phyloP scores from a whole-genome alignment of 345 rosid species.

The Populus davidiana region DNA sequence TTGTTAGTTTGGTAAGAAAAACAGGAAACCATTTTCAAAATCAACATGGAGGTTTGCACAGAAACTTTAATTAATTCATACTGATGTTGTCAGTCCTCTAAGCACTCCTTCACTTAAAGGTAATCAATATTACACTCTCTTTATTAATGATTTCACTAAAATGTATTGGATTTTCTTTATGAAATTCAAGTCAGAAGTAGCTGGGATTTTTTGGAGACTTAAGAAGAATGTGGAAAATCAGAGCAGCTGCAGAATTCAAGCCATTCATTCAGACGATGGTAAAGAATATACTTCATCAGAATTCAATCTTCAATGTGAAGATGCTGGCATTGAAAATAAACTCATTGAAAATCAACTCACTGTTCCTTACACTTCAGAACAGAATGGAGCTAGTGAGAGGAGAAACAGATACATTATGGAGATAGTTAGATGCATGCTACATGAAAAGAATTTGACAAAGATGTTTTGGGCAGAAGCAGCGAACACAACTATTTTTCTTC shows the following conservation, averaged over 20 bases:
- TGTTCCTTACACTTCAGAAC: constrained; percentile 5
- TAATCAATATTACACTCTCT: not conserved
- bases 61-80: constrained; percentile 3
- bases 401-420: not conserved
- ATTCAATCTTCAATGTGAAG: not conserved
- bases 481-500: not conserved
- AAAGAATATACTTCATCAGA: not conserved
- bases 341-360: not conserved
- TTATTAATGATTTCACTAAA: constrained; percentile 1
- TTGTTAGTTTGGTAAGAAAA: not conserved
- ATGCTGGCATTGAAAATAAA: constrained; percentile 4
- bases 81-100: not conserved
- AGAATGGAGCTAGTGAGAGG: not conserved
- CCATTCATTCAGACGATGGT: not conserved
- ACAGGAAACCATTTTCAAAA: not conserved
- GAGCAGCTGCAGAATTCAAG: not conserved
- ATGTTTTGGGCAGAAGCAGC: not conserved
- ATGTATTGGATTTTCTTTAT: not conserved
- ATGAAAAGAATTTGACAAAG: not conserved
- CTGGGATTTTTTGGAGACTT: not conserved
- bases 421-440: not conserved
- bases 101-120: not conserved
- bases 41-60: not conserved
- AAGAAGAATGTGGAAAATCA: not conserved
- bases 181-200: too few relatives aligned